A percentile compares a stretch with the other conserved stretches of the same genome.
Conservation (phyloP, 805 yeast genomes). For the Metschnikowia santaceciliae region DNA sequence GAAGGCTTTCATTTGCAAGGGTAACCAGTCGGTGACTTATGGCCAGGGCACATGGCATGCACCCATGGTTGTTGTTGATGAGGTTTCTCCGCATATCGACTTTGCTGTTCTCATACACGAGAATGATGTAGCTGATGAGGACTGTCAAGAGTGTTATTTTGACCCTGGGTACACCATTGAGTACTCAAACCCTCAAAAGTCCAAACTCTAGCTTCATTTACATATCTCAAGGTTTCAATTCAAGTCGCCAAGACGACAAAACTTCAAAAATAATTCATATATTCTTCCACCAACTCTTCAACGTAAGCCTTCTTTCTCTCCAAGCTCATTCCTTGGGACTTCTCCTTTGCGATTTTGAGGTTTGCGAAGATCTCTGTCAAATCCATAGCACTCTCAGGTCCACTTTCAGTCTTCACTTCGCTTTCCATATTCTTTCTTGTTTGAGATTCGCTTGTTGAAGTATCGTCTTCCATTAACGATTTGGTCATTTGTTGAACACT, state of each 20-base stretch:
- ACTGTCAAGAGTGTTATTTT: constrained; percentile 75
- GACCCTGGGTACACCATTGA: constrained; percentile 50
- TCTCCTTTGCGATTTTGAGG: constrained; percentile 33
- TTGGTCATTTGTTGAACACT: constrained; percentile 26
- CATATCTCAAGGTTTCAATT: neutral
- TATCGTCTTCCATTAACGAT: constrained; percentile 14
- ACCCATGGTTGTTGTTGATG: constrained; percentile 84
- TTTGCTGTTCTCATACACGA: constrained; percentile 89
- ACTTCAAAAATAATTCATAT: constrained; percentile 28
- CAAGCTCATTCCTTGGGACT: constrained; percentile 21
- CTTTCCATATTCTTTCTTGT: too few relatives aligned
- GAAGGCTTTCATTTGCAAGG: constrained; percentile 70
- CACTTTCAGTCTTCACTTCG: too few relatives aligned
- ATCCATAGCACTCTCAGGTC: constrained; percentile 13
- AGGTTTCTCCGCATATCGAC: constrained; percentile 49
- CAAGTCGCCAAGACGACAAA: neutral
- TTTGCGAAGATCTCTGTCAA: constrained; percentile 30
- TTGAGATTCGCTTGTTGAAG: neutral
- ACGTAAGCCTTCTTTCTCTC: constrained; percentile 31
- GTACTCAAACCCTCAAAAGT: constrained; percentile 13
- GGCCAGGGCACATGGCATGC: constrained; percentile 92
- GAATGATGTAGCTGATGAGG: constrained; percentile 73
- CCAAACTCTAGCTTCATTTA: constrained; percentile 8
- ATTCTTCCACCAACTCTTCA: constrained; percentile 33
- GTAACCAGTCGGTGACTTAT: constrained; percentile 87